Evolutionary conservation across 805 yeast species (phyloP).

Genomic region (Metschnikowia aberdeeniae): DNA sequence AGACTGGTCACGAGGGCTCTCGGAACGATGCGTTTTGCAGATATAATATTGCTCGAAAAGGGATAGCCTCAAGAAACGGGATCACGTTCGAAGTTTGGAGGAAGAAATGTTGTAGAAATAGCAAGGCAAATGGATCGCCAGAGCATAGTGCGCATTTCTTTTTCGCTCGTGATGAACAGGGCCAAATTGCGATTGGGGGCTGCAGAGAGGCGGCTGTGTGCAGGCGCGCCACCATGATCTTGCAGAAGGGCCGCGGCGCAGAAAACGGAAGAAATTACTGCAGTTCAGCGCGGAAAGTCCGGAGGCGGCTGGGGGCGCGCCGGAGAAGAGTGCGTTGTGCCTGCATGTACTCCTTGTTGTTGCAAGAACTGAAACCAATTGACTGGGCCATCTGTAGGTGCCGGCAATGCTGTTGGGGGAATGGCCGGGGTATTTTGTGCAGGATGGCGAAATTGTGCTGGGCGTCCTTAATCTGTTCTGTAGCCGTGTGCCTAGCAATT

Average conservation of each 20-base stretch:
- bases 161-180: not conserved
- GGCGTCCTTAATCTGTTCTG: too few species aligned
- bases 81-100: too few species aligned
- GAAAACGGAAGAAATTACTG: not conserved
- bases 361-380: too few species aligned
- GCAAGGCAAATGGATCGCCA: not conserved
- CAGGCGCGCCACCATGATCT: not conserved
- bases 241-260: not conserved
- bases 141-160: slow-evolving; percentile 2
- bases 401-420: too few species aligned
- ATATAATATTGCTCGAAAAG: too few species aligned
- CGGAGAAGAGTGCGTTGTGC: not conserved
- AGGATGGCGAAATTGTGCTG: too few species aligned
- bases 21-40: too few species aligned
- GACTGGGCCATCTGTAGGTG: too few species aligned
- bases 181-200: slow-evolving; percentile 1
- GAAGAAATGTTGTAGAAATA: not conserved
- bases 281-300: not conserved
- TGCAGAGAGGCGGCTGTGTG: not conserved
- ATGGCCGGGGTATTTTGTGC: too few species aligned
- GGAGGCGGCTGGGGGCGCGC: not conserved
- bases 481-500: not conserved
- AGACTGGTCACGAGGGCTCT: too few species aligned
- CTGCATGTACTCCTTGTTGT: too few species aligned
- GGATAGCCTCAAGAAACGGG: too few species aligned